Evolutionary conservation across 768 basidiomycete species (phyloP).

Genomic region (Lyophyllum shimeji): DNA sequence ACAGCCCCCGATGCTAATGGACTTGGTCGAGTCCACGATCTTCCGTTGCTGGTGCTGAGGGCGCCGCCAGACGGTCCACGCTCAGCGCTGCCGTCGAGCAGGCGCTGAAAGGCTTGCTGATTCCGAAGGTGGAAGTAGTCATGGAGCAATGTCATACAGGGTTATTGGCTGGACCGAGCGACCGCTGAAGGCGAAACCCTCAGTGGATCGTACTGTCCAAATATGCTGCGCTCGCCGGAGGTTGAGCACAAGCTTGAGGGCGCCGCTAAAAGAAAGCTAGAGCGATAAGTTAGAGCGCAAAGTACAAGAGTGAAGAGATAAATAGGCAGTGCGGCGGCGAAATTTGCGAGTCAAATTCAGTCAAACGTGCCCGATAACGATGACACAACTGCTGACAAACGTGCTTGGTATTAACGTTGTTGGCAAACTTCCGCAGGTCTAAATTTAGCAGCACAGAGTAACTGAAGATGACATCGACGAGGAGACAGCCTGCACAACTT

Average conservation of each 20-base stretch:
- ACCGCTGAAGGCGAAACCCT: conserved; percentile 35
- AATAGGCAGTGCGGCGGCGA: conserved; percentile 1
- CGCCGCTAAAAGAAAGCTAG: conserved; percentile 1
- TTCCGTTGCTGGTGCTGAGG: conserved; percentile 49
- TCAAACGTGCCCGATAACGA: background rate
- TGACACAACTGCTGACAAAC: conserved; percentile 12
- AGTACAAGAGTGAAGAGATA: background rate
- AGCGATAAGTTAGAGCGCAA: conserved; percentile 12
- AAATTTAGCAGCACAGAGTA: background rate
- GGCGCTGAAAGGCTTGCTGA: conserved; percentile 74
- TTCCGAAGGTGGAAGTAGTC: conserved; percentile 68
- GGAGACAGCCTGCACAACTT: no score
- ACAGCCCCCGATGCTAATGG: conserved; percentile 33
- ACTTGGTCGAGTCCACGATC: conserved; percentile 56
- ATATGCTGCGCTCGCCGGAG: conserved; percentile 19
- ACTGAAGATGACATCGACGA: no score
- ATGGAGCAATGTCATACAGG: conserved; percentile 82
- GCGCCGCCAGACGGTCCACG: conserved; percentile 31
- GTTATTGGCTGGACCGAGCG: conserved; percentile 32
- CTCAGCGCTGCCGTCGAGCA: conserved; percentile 54
- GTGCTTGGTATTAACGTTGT: conserved; percentile 4
- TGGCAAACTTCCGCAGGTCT: background rate
- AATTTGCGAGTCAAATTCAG: background rate
- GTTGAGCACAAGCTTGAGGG: conserved; percentile 21
- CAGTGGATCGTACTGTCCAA: conserved; percentile 26